These are phyloP conservation scores for Nepenthes gracilis DNA, from an alignment of 148 eudicot species.

Conservation along the genomic window DNA sequence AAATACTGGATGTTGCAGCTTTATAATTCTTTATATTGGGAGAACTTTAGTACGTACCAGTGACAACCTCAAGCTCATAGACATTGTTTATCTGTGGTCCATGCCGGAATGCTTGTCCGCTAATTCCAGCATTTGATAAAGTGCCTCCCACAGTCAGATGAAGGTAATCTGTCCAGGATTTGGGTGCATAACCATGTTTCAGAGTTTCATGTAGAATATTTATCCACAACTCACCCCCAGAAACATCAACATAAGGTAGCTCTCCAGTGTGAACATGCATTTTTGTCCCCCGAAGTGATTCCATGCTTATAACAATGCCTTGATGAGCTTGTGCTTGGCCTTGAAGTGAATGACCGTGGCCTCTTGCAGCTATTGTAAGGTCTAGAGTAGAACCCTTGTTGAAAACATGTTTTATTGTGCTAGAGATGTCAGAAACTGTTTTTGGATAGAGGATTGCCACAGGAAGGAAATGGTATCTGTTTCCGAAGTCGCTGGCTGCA, in stretches of 20 bases:
- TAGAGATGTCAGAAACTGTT: conserved; percentile 68
- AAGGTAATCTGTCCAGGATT: conserved; percentile 96
- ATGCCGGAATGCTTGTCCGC: conserved; percentile 87
- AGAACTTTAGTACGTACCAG: conserved; percentile 37
- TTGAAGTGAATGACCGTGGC: conserved; percentile 87
- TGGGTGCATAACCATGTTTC: conserved; percentile 70
- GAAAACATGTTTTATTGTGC: conserved; percentile 39
- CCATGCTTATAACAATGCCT: conserved; percentile 81
- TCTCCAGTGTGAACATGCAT: conserved; percentile 48
- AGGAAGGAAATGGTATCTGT: conserved; percentile 47
- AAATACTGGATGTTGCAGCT: no score
- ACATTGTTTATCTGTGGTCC: conserved; percentile 94
- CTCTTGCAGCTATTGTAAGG: conserved; percentile 79
- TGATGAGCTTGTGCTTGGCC: conserved; percentile 75
- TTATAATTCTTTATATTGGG: neutral
- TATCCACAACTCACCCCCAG: conserved; percentile 86
- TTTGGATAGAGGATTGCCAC: conserved; percentile 57
- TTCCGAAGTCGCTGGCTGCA: conserved; percentile 78
- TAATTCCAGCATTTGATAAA: conserved; percentile 85
- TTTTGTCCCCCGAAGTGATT: conserved; percentile 41
- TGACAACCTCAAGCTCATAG: conserved; percentile 69
- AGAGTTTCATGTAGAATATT: conserved; percentile 71
- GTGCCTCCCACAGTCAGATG: conserved; percentile 94
- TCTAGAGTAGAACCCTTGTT: conserved; percentile 50
- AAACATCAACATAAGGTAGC: conserved; percentile 70